Conservation (phyloP, 768 basidiomycete species). For the Hebeloma cylindrosporum region DNA sequence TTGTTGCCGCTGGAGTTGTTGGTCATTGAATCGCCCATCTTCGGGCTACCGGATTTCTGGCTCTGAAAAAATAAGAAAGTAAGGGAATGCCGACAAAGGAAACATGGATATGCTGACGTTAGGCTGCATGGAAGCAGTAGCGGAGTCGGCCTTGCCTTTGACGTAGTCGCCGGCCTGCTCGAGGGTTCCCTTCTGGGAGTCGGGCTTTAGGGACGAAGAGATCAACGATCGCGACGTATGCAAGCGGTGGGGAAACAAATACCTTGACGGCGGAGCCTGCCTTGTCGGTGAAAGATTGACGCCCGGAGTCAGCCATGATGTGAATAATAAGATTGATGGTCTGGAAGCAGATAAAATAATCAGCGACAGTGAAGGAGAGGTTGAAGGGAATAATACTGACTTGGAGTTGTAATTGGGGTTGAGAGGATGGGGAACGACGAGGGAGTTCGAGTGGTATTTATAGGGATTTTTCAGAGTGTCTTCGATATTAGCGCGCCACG, state of each 20-base stretch:
- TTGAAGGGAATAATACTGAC: conserved; percentile 6
- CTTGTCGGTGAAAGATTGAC: conserved; percentile 63
- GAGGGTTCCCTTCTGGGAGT: conserved; percentile 54
- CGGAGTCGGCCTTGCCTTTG: conserved; percentile 49
- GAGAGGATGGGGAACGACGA: conserved; percentile 1
- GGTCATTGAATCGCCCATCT: conserved; percentile 46
- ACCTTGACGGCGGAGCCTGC: conserved; percentile 51
- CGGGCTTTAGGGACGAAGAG: conserved; percentile 39
- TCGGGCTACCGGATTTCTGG: conserved; percentile 54
- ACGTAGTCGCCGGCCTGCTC: conserved; percentile 51
- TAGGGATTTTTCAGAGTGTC: conserved; percentile 10
- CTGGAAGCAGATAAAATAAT: background rate
- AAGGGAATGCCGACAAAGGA: background rate
- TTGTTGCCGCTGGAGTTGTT: conserved; percentile 49
- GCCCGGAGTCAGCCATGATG: conserved; percentile 55
- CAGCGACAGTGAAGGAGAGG: background rate
- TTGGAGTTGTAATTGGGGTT: conserved; percentile 10
- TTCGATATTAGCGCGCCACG: conserved; percentile 5
- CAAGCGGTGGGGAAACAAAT: background rate
- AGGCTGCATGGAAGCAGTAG: conserved; percentile 49
- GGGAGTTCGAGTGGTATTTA: conserved; percentile 7
- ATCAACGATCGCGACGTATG: background rate
- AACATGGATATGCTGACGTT: conserved; percentile 38
- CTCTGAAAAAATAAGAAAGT: conserved; percentile 27
- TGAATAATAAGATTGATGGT: conserved; percentile 4